Percentiles rank a stretch among this genome's conserved stretches.
Conservation (phyloP, 2,329 filamentous ascomycete species). For the Phyllosticta capitalensis region DNA sequence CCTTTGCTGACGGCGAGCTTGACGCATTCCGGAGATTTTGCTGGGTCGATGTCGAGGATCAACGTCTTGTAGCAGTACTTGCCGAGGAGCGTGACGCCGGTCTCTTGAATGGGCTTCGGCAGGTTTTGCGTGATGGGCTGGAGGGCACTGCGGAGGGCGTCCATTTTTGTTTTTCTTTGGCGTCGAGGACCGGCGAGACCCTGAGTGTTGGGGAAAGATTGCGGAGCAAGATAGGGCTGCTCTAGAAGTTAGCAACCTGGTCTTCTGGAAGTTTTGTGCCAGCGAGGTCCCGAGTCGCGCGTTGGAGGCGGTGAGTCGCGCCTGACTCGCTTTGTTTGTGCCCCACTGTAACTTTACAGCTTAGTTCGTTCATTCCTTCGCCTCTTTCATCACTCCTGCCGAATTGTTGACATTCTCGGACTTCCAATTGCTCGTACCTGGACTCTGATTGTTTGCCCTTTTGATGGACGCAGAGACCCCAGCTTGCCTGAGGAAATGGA, state of each 20-base stretch:
- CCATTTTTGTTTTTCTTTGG: not conserved
- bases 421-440: no score
- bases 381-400: not conserved
- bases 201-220: not conserved
- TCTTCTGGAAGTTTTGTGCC: not conserved
- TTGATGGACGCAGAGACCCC: no score
- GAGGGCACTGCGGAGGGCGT: constrained; percentile 30
- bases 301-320: constrained; percentile 2
- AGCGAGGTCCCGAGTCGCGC: constrained; percentile 1
- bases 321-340: not conserved
- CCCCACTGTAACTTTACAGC: not conserved
- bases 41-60: constrained; percentile 69
- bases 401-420: no score
- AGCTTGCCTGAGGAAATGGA: no score
- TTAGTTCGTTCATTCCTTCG: not conserved
- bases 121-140: constrained; percentile 39
- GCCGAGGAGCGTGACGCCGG: constrained; percentile 55
- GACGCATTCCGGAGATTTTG: constrained; percentile 66
- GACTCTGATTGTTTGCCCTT: no score
- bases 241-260: not conserved
- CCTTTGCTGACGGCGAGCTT: constrained; percentile 87
- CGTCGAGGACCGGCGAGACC: not conserved
- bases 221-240: not conserved
- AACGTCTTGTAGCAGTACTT: constrained; percentile 76
- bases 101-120: constrained; percentile 25